Percentiles rank a stretch among this genome's conserved stretches.
Evolutionary conservation across 2,329 filamentous ascomycete genomes (phyloP).

Genomic region (Trichoderma semiorbis): DNA sequence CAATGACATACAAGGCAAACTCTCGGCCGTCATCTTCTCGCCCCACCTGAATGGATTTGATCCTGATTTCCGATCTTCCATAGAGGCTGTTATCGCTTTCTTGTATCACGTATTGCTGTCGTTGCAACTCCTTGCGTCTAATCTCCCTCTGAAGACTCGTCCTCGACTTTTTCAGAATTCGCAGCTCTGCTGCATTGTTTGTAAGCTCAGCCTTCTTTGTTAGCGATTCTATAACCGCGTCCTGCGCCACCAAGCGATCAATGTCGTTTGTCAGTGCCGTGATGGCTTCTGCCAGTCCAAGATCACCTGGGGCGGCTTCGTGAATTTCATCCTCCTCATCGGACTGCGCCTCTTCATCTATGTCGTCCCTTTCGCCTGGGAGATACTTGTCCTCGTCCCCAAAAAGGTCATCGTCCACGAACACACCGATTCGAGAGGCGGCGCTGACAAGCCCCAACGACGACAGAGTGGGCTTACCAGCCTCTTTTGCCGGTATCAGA

Average conservation of each 20-base stretch:
- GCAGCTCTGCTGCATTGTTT: constrained; percentile 89
- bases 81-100: constrained; percentile 98
- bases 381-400: constrained; percentile 81
- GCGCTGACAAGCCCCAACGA: constrained; percentile 88
- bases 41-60: constrained; percentile 90
- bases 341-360: constrained; percentile 52
- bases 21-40: constrained; percentile 90
- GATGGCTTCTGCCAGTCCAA: constrained; percentile 91
- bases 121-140: constrained; percentile 87
- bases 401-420: constrained; percentile 90
- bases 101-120: constrained; percentile 94
- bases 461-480: constrained; percentile 78
- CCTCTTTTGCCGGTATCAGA: constrained; percentile 39
- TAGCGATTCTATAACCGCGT: constrained; percentile 85
- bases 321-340: constrained; percentile 79
- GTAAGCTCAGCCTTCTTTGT: constrained; percentile 93
- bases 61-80: constrained; percentile 82
- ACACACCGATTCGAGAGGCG: constrained; percentile 84
- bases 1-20: constrained; percentile 88
- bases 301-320: constrained; percentile 88
- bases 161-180: constrained; percentile 90
- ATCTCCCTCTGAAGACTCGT: constrained; percentile 91
- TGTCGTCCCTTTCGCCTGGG: constrained; percentile 80
- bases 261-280: constrained; percentile 84
- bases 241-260: constrained; percentile 80